Evolutionary conservation across 495 filamentous ascomycete species (phyloP), one percentile per base, ranked within the genome.

Genomic region (Gamarada debralockiae): DNA sequence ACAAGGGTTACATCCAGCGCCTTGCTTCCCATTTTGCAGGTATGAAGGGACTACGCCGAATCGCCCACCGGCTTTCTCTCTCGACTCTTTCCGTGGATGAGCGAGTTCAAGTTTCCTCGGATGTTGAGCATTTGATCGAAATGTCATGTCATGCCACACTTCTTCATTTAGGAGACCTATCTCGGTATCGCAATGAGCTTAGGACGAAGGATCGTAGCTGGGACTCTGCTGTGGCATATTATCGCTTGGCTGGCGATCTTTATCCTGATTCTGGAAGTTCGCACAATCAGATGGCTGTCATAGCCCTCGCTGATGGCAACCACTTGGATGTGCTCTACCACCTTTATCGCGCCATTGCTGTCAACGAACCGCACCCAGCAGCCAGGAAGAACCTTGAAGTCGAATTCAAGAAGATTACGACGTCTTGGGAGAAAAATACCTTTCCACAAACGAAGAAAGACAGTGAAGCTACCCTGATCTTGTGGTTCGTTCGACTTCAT

Each of bases 401-500:
- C 21, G 87, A 90, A 62, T 92, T 96, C 59, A 85, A 82, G 58
- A 89, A 86, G 60, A 76, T 89, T 22, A 71, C 75, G 56, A 72
- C 68, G 39, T 73, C 77, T 31, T 87, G 80, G 78, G 69, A 74
- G 10, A 82, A 81, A 48, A 56, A 52, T 17, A 40, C 39, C 15
- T 12, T 15, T 4, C 51, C 31, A 22, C 57, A 20, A 13, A 41
- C 44, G 17, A 56, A 51, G 22, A 43, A 14, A 1, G 52, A 62
- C 23, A 53, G 48, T 18, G 25, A 55, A n/a, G 62, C 70, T 33
- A 70, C 81, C 12, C 69, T 96, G 67, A 71, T 82, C 41, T 82
- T 76, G 31, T 95, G 85, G 87, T 97, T 96, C 58, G 80, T 95
- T 55, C 84, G 89, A 57, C 79, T 97, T 27, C 92, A 97, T 66